Percentiles rank a stretch among this genome's conserved stretches.
These are phyloP conservation scores for Ascochyta viciae-villosae DNA, from an alignment of 2,329 filamentous ascomycete genomes.

Conservation along the genomic window DNA sequence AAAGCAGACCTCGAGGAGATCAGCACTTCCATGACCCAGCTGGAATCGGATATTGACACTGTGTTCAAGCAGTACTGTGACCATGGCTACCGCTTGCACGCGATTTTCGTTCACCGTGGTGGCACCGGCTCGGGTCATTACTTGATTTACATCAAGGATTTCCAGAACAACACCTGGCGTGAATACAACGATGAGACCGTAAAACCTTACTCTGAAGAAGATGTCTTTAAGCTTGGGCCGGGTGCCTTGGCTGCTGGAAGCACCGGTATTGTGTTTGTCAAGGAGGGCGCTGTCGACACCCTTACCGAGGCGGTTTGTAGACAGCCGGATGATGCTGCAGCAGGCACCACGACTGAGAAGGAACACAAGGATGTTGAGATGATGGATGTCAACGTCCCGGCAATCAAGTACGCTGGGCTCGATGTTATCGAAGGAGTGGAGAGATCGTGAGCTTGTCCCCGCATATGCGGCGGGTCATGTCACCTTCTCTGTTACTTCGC, in stretches of 20 bases:
- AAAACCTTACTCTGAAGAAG: slow-evolving; percentile 66
- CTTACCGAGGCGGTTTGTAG: slow-evolving; percentile 62
- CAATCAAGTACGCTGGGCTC: slow-evolving; percentile 20
- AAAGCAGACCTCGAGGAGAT: slow-evolving; percentile 37
- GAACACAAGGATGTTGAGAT: slow-evolving; percentile 17
- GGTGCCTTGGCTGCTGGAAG: slow-evolving; percentile 55
- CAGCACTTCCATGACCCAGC: slow-evolving; percentile 52
- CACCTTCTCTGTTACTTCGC: background rate
- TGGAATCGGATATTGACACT: slow-evolving; percentile 58
- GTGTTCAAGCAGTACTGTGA: slow-evolving; percentile 70
- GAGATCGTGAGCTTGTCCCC: slow-evolving; percentile 30
- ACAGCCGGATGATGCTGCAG: slow-evolving; percentile 15
- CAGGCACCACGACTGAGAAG: background rate
- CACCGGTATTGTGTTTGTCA: slow-evolving; percentile 82
- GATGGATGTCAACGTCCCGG: slow-evolving; percentile 9
- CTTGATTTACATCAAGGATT: slow-evolving; percentile 96
- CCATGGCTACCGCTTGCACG: slow-evolving; percentile 82
- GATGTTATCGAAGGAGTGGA: slow-evolving; percentile 39
- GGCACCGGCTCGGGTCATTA: slow-evolving; percentile 76
- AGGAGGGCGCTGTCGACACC: slow-evolving; percentile 67
- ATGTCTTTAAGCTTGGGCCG: slow-evolving; percentile 73
- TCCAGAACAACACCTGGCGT: slow-evolving; percentile 80
- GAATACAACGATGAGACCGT: slow-evolving; percentile 93
- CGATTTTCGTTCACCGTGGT: slow-evolving; percentile 90
- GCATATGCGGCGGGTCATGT: background rate